Conservation (phyloP, 345 rosid species). For the Eucalyptus grandis region DNA sequence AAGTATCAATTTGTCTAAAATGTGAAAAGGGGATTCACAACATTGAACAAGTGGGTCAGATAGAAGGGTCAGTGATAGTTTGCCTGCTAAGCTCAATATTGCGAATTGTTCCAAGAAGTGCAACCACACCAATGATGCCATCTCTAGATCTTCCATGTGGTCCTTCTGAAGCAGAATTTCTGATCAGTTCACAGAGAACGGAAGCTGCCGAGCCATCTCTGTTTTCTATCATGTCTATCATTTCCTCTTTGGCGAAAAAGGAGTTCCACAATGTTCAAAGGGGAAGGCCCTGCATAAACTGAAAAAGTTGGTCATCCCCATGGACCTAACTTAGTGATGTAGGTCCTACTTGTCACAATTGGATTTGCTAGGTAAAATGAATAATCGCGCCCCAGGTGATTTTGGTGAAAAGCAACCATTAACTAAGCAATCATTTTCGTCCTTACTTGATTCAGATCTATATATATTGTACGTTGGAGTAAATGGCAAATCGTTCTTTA, state of each 20-base stretch:
- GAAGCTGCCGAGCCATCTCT: conserved; percentile 33
- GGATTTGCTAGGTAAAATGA: not conserved
- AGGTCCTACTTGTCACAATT: not conserved
- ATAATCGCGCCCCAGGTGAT: not conserved
- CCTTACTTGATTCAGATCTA: not conserved
- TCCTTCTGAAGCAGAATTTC: not conserved
- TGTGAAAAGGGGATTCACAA: not conserved
- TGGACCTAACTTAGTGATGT: not conserved
- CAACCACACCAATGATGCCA: conserved; percentile 37
- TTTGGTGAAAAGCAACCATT: not conserved
- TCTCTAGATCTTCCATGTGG: not conserved
- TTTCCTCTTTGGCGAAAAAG: conserved; percentile 23
- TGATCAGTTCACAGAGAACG: conserved; percentile 13
- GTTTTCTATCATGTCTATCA: conserved; percentile 21
- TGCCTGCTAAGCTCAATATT: conserved; percentile 46
- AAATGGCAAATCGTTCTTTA: not conserved
- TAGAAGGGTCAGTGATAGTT: not conserved
- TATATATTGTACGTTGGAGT: not conserved
- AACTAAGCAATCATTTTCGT: not conserved
- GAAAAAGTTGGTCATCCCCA: conserved; percentile 4
- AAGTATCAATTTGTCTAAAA: not conserved
- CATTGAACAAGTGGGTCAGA: not conserved
- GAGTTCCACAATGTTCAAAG: not conserved
- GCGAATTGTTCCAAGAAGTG: conserved; percentile 43
- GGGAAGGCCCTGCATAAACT: conserved; percentile 10